Evolutionary conservation across 1,284 basidiomycete species (phyloP).

Genomic region (Tylopilus sp.): DNA sequence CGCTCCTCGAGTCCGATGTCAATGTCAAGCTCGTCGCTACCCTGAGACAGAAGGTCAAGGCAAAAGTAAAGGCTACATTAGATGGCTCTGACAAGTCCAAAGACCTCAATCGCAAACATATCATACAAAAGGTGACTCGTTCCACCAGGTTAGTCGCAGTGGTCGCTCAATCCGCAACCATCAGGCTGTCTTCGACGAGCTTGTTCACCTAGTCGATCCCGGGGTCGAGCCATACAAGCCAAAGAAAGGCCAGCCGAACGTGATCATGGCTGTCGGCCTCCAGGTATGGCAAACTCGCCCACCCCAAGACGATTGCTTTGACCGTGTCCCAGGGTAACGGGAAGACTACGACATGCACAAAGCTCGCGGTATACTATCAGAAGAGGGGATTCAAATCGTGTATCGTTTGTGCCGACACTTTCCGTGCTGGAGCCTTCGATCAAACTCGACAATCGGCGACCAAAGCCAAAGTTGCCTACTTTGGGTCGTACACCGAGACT

Average conservation of each 20-base stretch:
- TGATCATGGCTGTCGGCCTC: conserved; percentile 97
- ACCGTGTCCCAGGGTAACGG: conserved; percentile 77
- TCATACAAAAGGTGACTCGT: conserved; percentile 77
- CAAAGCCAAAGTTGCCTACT: conserved; percentile 98
- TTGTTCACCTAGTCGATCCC: conserved; percentile 93
- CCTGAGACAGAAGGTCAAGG: conserved; percentile 86
- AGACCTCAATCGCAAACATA: conserved; percentile 78
- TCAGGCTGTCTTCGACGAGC: conserved; percentile 95
- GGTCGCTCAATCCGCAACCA: conserved; percentile 6
- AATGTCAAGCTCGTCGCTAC: conserved; percentile 95
- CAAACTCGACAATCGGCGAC: conserved; percentile 95
- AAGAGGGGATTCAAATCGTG: conserved; percentile 97
- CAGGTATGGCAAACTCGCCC: conserved; percentile 52
- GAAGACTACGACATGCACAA: conserved; percentile 98
- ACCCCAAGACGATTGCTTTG: conserved; percentile 5
- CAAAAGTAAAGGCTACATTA: conserved; percentile 74
- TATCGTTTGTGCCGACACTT: conserved; percentile 99
- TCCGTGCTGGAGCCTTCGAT: conserved; percentile 99
- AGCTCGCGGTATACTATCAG: conserved; percentile 96
- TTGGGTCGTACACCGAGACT: conserved; percentile 98
- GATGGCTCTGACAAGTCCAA: conserved; percentile 75
- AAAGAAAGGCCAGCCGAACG: conserved; percentile 90
- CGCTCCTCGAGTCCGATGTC: conserved; percentile 94
- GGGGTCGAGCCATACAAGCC: conserved; percentile 95
- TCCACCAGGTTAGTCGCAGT: not conserved